phyloP scores from a whole-genome alignment of 192 early-diverging fungal species.

The Radiomyces spectabilis region DNA sequence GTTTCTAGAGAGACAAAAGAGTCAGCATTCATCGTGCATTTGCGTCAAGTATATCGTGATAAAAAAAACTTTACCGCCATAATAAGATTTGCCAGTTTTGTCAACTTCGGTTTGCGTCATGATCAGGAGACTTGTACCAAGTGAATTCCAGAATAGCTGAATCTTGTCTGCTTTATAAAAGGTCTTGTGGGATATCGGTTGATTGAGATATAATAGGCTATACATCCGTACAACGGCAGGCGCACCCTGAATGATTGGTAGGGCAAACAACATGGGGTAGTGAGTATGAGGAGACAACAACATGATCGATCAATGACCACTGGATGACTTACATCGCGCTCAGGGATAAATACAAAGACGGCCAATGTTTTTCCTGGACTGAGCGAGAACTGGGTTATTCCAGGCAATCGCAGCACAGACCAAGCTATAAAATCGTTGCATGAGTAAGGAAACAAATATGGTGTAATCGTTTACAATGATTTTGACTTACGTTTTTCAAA shows the following conservation, averaged over 20 bases:
- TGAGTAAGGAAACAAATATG: no score
- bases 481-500: constrained; percentile 47
- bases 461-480: no score
- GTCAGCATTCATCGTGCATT: no score
- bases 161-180: constrained; percentile 92
- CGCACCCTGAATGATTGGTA: constrained; percentile 40
- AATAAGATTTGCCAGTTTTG: constrained; percentile 91
- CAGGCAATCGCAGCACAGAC: constrained; percentile 63
- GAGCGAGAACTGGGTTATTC: constrained; percentile 74
- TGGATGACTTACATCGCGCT: constrained; percentile 39
- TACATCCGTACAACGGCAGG: constrained; percentile 85
- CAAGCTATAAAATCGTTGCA: constrained; percentile 17
- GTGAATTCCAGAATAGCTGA: constrained; percentile 86
- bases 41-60: no score
- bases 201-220: constrained; percentile 62
- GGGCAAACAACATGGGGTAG: not conserved
- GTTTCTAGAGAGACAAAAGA: no score
- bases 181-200: constrained; percentile 75
- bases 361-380: constrained; percentile 76
- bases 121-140: constrained; percentile 80
- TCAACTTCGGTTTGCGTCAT: constrained; percentile 93
- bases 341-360: constrained; percentile 88
- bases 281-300: not conserved
- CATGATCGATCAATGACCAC: no score
- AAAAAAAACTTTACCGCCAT: no score